Evolutionary conservation across 768 basidiomycete genomes (phyloP).

Genomic region (Cantharellus anzutake): DNA sequence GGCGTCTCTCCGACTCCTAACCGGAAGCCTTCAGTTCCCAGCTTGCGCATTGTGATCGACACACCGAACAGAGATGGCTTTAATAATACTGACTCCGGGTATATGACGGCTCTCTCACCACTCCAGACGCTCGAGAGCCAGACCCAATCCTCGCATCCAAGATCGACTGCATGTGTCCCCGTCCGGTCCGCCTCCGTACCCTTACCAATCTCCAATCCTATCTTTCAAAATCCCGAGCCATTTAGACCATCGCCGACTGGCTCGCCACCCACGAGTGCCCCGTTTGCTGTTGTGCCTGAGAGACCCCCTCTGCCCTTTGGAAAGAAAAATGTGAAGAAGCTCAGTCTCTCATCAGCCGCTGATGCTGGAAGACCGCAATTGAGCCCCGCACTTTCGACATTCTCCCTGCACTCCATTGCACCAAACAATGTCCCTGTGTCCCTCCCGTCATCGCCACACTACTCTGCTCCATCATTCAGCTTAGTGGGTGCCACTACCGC

Average conservation of each 20-base stretch:
- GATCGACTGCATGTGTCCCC: background rate
- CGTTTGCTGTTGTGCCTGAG: background rate
- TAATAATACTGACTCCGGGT: background rate
- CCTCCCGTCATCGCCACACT: background rate
- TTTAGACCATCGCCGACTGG: background rate
- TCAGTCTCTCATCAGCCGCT: background rate
- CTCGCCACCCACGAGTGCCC: background rate
- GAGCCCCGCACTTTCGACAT: background rate
- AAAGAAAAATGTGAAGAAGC: background rate
- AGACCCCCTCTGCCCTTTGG: background rate
- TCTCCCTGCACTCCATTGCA: background rate
- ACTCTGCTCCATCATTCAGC: background rate
- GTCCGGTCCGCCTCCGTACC: background rate
- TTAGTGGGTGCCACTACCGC: background rate
- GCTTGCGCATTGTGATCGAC: background rate
- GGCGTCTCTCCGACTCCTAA: background rate
- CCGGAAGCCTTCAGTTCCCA: background rate
- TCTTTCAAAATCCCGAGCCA: background rate
- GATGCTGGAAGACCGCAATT: background rate
- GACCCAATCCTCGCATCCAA: background rate
- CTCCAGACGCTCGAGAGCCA: background rate
- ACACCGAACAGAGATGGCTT: background rate
- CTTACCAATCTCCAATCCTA: background rate
- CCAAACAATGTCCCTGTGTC: background rate
- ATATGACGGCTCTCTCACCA: background rate